Evolutionary conservation across 2,329 filamentous ascomycete species (phyloP), one percentile per base, ranked within the genome.

Genomic region (Cladosporium sp.): DNA sequence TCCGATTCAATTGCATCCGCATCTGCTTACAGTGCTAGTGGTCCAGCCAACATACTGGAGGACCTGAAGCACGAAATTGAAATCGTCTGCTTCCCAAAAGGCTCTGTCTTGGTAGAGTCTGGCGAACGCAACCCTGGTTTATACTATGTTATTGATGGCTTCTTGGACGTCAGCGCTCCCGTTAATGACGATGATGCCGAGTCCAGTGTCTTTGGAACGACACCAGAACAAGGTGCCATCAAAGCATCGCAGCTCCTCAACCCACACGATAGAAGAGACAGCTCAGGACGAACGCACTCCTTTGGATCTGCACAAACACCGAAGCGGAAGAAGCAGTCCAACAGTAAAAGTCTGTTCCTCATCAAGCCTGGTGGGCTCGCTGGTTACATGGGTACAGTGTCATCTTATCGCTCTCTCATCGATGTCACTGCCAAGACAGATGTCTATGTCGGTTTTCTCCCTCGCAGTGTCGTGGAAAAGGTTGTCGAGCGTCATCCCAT

Each of bases 371-470:
- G 94, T 51, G 92, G 92, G 0, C 82, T 99, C 37, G 93, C 94
- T 55, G 95, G 94, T 0, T 99, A 99, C 68, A 86, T 97, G 34
- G 92, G 94, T 5, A 94, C 92, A 0, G 88, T 99, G 17, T 96
- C 94, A 2, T 96, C 92, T 0, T 96, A 97, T 71, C 82, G 94
- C 25, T 99, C 94, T 0, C 97, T 97, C 70, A 94, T 96, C 19
- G 93, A 97, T 70, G 92, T 99, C 1, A 89, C 93, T 38, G 95
- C 94, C 3, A 97, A 97, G 76, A 99, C 95, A 0, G 94, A 99
- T 74, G 94, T 97, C 2, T 97, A 97, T 68, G 94, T 99, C 14
- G 94, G 94, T 1, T 99, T 99, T 65, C 78, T 99, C 12, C 94
- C 94, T 0, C 84, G 92, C 30, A 83, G 86, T 0, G 89, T 92